Base-by-base conservation (phyloP, 768 basidiomycete genomes). In the Mrakia blollopis region DNA sequence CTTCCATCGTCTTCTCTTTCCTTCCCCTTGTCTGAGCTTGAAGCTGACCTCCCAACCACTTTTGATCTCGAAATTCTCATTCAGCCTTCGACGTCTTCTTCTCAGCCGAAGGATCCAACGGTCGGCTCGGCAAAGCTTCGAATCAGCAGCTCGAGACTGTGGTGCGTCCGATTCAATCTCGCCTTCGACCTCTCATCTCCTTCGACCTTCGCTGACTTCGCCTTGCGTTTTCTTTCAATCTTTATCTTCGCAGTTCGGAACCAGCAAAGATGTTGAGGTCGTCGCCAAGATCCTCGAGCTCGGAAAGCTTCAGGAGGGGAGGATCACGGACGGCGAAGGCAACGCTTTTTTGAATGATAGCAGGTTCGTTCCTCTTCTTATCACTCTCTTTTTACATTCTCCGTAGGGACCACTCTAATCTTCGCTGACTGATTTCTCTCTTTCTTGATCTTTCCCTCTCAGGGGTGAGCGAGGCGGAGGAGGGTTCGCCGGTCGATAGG, bases 141-240 rank as follows among this genome's bases (percentile, higher is more conserved):
- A 89, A 91, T 68, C 93, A 94, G 81, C 89, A 92, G 80, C 88
- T 95, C 75, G 91, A 93, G 60, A 90, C 84, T 74, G 85, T 85
- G 47, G 16, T 47, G 2, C 14, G 47, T 50, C 21, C 28, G 14
- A 44, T 50, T n/a, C 7, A 11, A 5, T 60, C 47, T 21, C 60
- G 3, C 25, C 39, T 5, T 41, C 16, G 14, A 50, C 1, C 30
- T 28, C 60, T 3, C 60, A 37, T 60, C 32, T 39, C 57, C 14
- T 11, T 37, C 65, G 11, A 11, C 39, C 25, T 23, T 47, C 44
- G 47, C 70, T 30, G 52, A 39, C n/a, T 23, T 44, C 10, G 4
- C 61, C 47, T 52, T 14, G 23, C 13, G 7, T 16, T 4, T 5
- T 21, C 37, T 14, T 21, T 18, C 16, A 50, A n/a, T n/a, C n/a